Conservation (phyloP, 2,329 filamentous ascomycete genomes). For the Sporothrix inflata region DNA sequence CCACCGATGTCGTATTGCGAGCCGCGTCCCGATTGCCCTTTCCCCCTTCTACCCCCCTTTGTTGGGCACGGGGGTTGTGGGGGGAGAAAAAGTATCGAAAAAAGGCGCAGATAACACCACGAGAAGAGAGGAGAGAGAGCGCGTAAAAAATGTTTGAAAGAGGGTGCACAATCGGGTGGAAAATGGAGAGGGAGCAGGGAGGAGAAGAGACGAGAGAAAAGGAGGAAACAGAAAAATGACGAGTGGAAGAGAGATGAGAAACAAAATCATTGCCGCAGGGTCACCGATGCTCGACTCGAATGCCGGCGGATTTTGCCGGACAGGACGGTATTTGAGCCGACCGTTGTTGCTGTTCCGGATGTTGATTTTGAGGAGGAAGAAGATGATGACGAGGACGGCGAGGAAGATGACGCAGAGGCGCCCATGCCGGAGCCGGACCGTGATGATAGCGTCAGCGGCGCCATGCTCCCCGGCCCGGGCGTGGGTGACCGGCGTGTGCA, state of each 20-base stretch:
- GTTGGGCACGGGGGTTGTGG: no score
- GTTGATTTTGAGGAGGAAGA: not conserved
- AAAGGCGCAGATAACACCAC: not conserved
- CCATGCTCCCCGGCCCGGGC: slow-evolving; percentile 3
- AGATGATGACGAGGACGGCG: not conserved
- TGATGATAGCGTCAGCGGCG: not conserved
- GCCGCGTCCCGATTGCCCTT: slow-evolving; percentile 1
- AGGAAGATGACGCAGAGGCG: not conserved
- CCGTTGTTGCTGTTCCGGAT: not conserved
- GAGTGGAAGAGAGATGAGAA: not conserved
- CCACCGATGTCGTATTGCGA: slow-evolving; percentile 13
- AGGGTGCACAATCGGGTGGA: not conserved
- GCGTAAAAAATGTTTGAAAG: not conserved
- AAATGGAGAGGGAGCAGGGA: not conserved
- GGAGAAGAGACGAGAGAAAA: not conserved
- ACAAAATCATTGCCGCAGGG: not conserved
- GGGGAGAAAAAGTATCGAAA: no score
- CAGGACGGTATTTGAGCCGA: not conserved
- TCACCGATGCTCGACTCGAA: not conserved
- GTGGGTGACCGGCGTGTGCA: not conserved
- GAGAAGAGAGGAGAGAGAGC: not conserved
- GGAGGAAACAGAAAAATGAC: not conserved
- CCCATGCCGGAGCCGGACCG: not conserved
- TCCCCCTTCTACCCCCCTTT: not conserved
- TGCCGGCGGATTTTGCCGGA: slow-evolving; percentile 9